phyloP scores from a whole-genome alignment of 192 early-diverging fungal species.

The Pecoramyces ruminantium region DNA sequence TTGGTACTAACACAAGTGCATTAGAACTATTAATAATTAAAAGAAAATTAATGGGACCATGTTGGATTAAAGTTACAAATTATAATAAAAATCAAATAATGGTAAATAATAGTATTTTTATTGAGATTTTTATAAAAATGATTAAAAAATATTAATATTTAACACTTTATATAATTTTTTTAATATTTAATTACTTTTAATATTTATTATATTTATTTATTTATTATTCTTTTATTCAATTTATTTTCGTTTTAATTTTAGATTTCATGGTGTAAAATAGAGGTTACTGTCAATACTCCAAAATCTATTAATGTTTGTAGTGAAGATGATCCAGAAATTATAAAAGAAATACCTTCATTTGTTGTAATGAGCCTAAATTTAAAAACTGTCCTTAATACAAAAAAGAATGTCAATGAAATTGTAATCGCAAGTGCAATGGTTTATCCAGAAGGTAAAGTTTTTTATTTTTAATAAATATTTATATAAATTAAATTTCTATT shows the following conservation, averaged over 20 bases:
- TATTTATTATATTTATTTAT: too few relatives aligned
- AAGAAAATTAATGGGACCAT: slow-evolving; percentile 88
- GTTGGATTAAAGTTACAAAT: slow-evolving; percentile 65
- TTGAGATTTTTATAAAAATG: too few relatives aligned
- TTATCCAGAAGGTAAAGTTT: slow-evolving; percentile 46
- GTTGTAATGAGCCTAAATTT: slow-evolving; percentile 74
- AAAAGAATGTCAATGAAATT: slow-evolving; percentile 79
- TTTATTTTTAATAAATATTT: too few relatives aligned
- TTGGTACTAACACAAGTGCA: slow-evolving; percentile 71
- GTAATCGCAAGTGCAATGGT: slow-evolving; percentile 57
- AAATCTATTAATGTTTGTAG: slow-evolving; percentile 41
- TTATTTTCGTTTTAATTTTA: too few relatives aligned
- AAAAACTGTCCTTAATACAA: slow-evolving; percentile 62
- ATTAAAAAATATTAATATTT: too few relatives aligned
- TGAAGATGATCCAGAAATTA: slow-evolving; percentile 28
- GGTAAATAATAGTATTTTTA: slow-evolving; percentile 9
- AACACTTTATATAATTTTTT: too few relatives aligned
- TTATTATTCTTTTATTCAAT: too few relatives aligned
- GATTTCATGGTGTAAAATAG: slow-evolving; percentile 78
- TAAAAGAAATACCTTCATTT: slow-evolving; percentile 50
- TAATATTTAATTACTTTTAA: too few relatives aligned
- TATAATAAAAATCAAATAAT: slow-evolving; percentile 24
- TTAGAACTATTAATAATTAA: slow-evolving; percentile 91
- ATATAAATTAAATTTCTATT: too few relatives aligned
- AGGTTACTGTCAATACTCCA: slow-evolving; percentile 47